phyloP scores from a whole-genome alignment of 2,329 filamentous ascomycete species.

The Fusarium ambrosium region DNA sequence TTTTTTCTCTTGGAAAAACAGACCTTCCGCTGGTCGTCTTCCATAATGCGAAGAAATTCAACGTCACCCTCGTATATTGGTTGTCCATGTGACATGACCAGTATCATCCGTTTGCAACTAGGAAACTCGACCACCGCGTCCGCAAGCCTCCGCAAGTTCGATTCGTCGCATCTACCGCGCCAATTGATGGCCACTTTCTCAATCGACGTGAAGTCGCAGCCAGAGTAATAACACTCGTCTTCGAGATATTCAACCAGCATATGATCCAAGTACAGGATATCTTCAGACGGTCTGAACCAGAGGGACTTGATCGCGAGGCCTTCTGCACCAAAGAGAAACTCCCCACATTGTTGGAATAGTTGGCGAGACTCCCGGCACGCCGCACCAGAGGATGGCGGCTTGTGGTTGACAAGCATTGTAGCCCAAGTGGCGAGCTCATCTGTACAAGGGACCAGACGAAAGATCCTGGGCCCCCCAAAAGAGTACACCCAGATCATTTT shows the following conservation, averaged over 20 bases:
- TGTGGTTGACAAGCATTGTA: conserved; percentile 2
- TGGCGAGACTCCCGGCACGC: conserved; percentile 2
- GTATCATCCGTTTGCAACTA: not conserved
- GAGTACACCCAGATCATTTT: not conserved
- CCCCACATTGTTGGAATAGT: not conserved
- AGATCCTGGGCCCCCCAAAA: conserved; percentile 7
- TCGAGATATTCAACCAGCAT: not conserved
- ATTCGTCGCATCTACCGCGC: not conserved
- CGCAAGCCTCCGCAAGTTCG: not conserved
- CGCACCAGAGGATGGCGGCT: not conserved
- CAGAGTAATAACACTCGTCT: not conserved
- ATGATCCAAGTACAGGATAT: conserved; percentile 15
- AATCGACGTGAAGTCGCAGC: not conserved
- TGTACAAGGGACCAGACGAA: not conserved
- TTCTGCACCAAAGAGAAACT: not conserved
- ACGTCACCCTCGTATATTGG: not conserved
- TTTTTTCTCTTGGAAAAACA: not conserved
- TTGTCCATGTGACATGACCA: not conserved
- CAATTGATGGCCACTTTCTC: not conserved
- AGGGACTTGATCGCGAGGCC: not conserved
- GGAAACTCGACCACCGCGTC: not conserved
- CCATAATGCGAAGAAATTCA: not conserved
- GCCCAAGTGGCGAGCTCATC: not conserved
- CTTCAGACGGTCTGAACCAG: not conserved
- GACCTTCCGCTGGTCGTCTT: not conserved